Conservation (phyloP, 2,329 filamentous ascomycete genomes). For the Ophiocordyceps robertsii region DNA sequence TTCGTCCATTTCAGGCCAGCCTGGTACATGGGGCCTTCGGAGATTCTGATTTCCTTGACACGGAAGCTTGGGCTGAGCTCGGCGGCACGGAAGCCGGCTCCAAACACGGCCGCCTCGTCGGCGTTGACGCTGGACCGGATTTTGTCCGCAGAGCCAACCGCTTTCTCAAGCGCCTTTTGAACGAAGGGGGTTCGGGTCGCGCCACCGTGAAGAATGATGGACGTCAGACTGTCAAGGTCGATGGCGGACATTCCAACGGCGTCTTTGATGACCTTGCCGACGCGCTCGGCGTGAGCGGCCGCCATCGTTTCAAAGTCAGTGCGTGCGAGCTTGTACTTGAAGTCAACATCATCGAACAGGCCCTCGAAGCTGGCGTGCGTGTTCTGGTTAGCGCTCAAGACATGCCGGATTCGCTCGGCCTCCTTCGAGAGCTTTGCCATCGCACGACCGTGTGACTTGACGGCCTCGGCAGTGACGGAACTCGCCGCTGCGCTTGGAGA, state of each 20-base stretch:
- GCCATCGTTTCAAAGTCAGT: constrained; percentile 71
- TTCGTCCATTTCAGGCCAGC: constrained; percentile 62
- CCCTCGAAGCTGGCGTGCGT: constrained; percentile 73
- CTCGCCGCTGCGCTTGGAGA: constrained; percentile 54
- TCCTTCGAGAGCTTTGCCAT: constrained; percentile 90
- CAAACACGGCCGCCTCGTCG: constrained; percentile 92
- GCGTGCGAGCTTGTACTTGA: constrained; percentile 78
- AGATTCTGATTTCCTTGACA: constrained; percentile 86
- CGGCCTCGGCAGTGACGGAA: constrained; percentile 44
- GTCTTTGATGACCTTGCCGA: constrained; percentile 55
- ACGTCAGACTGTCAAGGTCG: constrained; percentile 64
- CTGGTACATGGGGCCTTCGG: constrained; percentile 63
- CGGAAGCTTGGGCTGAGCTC: constrained; percentile 89
- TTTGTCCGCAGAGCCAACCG: constrained; percentile 61
- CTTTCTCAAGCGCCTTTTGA: constrained; percentile 71
- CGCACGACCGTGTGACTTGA: constrained; percentile 67
- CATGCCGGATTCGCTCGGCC: constrained; percentile 71
- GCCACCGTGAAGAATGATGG: constrained; percentile 86
- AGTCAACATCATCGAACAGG: constrained; percentile 82
- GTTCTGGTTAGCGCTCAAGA: constrained; percentile 85
- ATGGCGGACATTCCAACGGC: constrained; percentile 65
- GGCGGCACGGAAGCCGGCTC: constrained; percentile 87
- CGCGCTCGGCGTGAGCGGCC: constrained; percentile 51
- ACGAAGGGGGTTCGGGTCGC: constrained; percentile 86
- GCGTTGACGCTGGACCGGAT: constrained; percentile 91